Evolutionary conservation across 805 yeast species (phyloP).

Genomic region (Lipomyces mesembrius): DNA sequence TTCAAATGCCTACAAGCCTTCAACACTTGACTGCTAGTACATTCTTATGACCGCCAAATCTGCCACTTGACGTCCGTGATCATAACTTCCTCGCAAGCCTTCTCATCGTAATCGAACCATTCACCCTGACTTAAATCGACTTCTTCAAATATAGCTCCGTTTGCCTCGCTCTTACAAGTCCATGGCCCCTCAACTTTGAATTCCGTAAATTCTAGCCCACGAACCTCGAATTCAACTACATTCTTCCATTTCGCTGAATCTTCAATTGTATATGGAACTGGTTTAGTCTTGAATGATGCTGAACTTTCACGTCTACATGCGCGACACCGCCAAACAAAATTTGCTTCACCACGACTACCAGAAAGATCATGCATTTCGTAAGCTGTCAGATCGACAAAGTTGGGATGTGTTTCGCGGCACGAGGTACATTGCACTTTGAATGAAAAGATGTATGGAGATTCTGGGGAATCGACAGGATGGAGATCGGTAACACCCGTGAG

Average conservation of each 20-base stretch:
- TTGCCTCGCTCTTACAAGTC: constrained; percentile 58
- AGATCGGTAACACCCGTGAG: constrained; percentile 61
- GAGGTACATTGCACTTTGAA: constrained; percentile 67
- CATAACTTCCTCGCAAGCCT: constrained; percentile 76
- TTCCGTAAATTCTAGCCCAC: constrained; percentile 77
- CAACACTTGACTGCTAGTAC: constrained; percentile 27
- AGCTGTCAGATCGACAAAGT: constrained; percentile 43
- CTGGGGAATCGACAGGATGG: constrained; percentile 62
- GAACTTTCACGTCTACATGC: constrained; percentile 55
- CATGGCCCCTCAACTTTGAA: constrained; percentile 73
- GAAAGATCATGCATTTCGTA: constrained; percentile 48
- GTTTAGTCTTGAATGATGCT: constrained; percentile 41
- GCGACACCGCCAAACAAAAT: constrained; percentile 76
- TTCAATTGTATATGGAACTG: constrained; percentile 48
- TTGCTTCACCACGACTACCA: constrained; percentile 82
- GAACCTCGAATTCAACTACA: constrained; percentile 74
- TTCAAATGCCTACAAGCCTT: not conserved
- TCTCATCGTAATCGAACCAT: constrained; percentile 95
- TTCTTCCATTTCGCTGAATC: constrained; percentile 51
- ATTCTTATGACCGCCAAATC: constrained; percentile 47
- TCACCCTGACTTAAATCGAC: constrained; percentile 79
- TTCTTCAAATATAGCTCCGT: constrained; percentile 59
- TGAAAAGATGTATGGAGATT: constrained; percentile 71
- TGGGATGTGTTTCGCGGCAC: constrained; percentile 78
- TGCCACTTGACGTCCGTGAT: constrained; percentile 75